Evolutionary conservation across 2,329 filamentous ascomycete species (phyloP).

Genomic region (Fusarium sp.): DNA sequence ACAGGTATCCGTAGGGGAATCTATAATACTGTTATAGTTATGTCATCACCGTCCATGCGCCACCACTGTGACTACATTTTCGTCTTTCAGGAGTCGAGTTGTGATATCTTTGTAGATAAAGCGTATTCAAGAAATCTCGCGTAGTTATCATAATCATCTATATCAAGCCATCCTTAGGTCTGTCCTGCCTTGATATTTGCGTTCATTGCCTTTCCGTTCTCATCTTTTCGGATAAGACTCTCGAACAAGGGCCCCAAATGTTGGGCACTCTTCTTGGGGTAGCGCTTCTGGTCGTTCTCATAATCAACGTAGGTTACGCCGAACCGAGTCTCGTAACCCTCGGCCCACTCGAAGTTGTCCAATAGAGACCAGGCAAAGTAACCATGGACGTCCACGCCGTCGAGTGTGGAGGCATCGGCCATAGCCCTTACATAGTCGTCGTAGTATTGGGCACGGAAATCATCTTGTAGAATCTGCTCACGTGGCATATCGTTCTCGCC

Average conservation of each 20-base stretch:
- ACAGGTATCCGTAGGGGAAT: background rate
- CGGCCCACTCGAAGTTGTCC: slow-evolving; percentile 95
- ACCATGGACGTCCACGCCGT: slow-evolving; percentile 82
- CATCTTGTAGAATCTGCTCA: slow-evolving; percentile 81
- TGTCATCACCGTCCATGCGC: background rate
- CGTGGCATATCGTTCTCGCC: slow-evolving; percentile 81
- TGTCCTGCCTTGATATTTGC: slow-evolving; percentile 32
- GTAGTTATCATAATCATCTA: slow-evolving; percentile 13
- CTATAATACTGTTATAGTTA: background rate
- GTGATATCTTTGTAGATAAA: background rate
- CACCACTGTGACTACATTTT: background rate
- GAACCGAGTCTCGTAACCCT: slow-evolving; percentile 88
- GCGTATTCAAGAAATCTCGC: slow-evolving; percentile 11
- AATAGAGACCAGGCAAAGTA: slow-evolving; percentile 91
- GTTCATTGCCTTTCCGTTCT: slow-evolving; percentile 22
- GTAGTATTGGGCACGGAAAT: slow-evolving; percentile 86
- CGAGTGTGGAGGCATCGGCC: slow-evolving; percentile 76
- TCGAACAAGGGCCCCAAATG: slow-evolving; percentile 79
- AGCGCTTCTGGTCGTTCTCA: slow-evolving; percentile 79
- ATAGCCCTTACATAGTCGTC: slow-evolving; percentile 80
- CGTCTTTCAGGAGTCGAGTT: background rate
- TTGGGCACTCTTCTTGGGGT: slow-evolving; percentile 86
- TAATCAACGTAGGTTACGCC: slow-evolving; percentile 89
- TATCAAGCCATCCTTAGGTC: slow-evolving; percentile 7
- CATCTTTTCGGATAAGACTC: slow-evolving; percentile 73